Base-by-base conservation (phyloP, 2,329 filamentous ascomycete genomes). In the Sphaerulina populicola region DNA sequence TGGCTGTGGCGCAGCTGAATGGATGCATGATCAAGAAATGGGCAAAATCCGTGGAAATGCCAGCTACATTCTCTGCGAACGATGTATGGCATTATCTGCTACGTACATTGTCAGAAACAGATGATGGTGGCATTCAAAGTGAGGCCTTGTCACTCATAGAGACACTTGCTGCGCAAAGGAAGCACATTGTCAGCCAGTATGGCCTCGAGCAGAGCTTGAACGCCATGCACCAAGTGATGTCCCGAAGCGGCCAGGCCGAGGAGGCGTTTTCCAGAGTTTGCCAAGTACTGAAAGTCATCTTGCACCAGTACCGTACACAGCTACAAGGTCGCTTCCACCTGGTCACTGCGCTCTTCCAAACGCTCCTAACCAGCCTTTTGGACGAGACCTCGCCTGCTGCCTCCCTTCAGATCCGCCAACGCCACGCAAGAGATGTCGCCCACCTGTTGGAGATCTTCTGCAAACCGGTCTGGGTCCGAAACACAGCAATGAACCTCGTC, bases 291-390 rank as follows among this genome's bases (percentile, higher is more conserved):
- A 74, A 74, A 7, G 65, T 73, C 0, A 64, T 82, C 6, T 66
- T 84, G 6, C 69, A 75, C n/a, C 71, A 81, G 10, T 76, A 82
- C 59, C 75, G 80, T 18, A 69, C 75, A 12, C 77, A 78, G 38
- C 68, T 83, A 8, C 76, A 77, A 33, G 79, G 79, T 6, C 77
- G 81, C 21, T 78, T 78, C 66, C 79, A 83, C 59, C 68, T 83
- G 9, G 66, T 83, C 12, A 66, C 81, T 5, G 71, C 74, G 0
- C 68, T 77, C 10, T 71, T 83, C 51, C 76, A 81, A 58, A 67
- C 67, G 10, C 71, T 83, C 1, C 65, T 83, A 1, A 69, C 72
- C 48, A 76, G 75, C 45, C 72, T 83, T 9, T 82, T 82, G 71
- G 11, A 71, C 71, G 47, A 52, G 12, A 36, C 50, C 11, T 60